phyloP scores from a whole-genome alignment of 2,329 filamentous ascomycete species.

The Leptographium galeiforme region DNA sequence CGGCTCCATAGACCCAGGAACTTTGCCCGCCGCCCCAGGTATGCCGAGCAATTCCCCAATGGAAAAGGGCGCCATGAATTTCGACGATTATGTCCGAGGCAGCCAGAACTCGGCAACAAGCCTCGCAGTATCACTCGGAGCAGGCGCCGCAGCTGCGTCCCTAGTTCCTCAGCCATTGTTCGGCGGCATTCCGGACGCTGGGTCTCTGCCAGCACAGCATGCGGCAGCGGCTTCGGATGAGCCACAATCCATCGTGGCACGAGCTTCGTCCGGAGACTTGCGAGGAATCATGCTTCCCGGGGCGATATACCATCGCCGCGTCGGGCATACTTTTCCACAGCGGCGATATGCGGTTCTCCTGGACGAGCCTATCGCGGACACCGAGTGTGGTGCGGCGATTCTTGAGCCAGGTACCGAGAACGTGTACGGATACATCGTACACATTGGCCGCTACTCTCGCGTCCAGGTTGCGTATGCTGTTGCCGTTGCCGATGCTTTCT shows the following conservation, averaged over 20 bases:
- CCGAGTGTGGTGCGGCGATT: neutral
- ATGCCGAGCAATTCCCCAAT: too few species aligned
- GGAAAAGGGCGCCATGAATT: neutral
- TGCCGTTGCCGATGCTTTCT: neutral
- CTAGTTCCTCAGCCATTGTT: neutral
- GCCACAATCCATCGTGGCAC: neutral
- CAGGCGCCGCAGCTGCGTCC: neutral
- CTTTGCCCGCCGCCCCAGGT: neutral
- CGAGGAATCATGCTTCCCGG: slow-evolving; percentile 1
- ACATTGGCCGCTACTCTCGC: slow-evolving; percentile 1
- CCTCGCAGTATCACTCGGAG: neutral
- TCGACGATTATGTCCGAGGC: neutral
- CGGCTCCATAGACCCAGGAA: neutral
- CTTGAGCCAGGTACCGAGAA: neutral
- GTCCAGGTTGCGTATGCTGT: slow-evolving; percentile 3
- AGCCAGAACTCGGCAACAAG: neutral
- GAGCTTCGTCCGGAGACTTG: neutral
- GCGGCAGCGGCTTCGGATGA: neutral
- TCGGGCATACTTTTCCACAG: neutral
- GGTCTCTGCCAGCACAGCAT: neutral
- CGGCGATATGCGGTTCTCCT: neutral
- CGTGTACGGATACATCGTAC: neutral
- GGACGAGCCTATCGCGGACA: neutral
- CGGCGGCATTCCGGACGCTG: neutral
- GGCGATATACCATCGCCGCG: neutral